Base-by-base conservation (phyloP, 2,329 filamentous ascomycete genomes). In the Colletotrichum cordylinicola region DNA sequence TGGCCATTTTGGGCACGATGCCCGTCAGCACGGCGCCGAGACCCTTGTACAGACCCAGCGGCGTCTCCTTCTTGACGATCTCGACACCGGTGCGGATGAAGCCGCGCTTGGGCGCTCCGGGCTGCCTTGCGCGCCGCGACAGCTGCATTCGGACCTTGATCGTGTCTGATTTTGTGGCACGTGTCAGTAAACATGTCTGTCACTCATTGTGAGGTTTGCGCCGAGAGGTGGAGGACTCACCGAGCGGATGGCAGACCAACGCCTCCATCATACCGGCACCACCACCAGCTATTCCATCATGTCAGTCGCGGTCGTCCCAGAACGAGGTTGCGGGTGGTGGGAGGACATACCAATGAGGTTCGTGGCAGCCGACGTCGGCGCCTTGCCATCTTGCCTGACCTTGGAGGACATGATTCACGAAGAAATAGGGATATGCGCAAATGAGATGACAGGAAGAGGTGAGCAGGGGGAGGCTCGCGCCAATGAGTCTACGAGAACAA, bases 121-220 rank as follows among this genome's bases (percentile, higher is more conserved):
- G 96, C 76, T 92, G 91, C 79, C 94, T 91, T 66, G 94, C 95
- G 84, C 97, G 93, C 79, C 94, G 91, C 72, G 97, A 98, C 76
- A 99, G 93, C 88, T 99, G 97, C 98, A 99, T 99, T 80, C 97
- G 96, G 77, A 99, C 97, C 91, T 99, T 98, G 89, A 98, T 98
- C 76, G 96, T 98, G 86, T 98, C 95, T 94, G 79, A 60, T 10
- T 21, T 24, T 9, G 31, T 16, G n/a, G 12, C 16, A 21, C 18
- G 48, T 39, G 58, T 77, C 55, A 43, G 58, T 62, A 43, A 56
- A 52, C 52, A 24, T 8, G 58, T 55, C 27, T 48, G 31, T 67
- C 33, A 13, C 4, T 1, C 43, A 13, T 61, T 0, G 15, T 16
- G 61, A n/a, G 18, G 6, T 5, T 31, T 48, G 65, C 24, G 61